Evolutionary conservation across 352 stramenopile genomes (phyloP).

Genomic region (Globisporangium nunn): DNA sequence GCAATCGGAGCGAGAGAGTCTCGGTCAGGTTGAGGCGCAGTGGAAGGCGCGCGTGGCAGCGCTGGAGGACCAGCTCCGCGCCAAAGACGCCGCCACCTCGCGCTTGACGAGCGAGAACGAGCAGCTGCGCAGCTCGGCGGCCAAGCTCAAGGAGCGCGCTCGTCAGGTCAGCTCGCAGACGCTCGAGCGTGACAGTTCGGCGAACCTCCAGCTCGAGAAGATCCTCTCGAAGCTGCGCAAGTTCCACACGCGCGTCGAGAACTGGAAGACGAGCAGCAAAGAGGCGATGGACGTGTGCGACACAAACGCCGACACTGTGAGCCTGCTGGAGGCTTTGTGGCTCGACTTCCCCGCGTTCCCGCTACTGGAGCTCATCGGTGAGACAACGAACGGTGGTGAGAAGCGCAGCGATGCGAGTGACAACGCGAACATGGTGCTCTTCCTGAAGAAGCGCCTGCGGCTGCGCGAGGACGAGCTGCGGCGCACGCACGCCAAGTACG

Average conservation of each 20-base stretch:
- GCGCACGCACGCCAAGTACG: slow-evolving; percentile 54
- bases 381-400: not conserved
- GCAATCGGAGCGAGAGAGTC: slow-evolving; percentile 17
- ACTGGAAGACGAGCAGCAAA: slow-evolving; percentile 45
- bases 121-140: slow-evolving; percentile 20
- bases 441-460: slow-evolving; percentile 53
- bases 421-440: slow-evolving; percentile 25
- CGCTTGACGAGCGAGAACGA: slow-evolving; percentile 31
- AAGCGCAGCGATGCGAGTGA: slow-evolving; percentile 8
- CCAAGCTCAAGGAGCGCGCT: slow-evolving; percentile 17
- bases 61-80: slow-evolving; percentile 25
- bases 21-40: slow-evolving; percentile 17
- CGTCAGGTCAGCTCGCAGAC: not conserved
- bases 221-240: slow-evolving; percentile 31
- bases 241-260: slow-evolving; percentile 41
- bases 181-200: slow-evolving; percentile 13
- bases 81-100: slow-evolving; percentile 24
- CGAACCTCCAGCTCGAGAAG: slow-evolving; percentile 23
- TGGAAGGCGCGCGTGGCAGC: slow-evolving; percentile 15
- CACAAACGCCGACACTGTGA: slow-evolving; percentile 18
- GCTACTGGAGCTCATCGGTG: slow-evolving; percentile 1
- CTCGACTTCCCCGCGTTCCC: slow-evolving; percentile 47
- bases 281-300: slow-evolving; percentile 31
- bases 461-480: slow-evolving; percentile 54
- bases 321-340: slow-evolving; percentile 43